Percentiles rank a stretch among this genome's conserved stretches.
Conservation (phyloP, 1,139 yeast species). For the Suhomyces bokatorum region DNA sequence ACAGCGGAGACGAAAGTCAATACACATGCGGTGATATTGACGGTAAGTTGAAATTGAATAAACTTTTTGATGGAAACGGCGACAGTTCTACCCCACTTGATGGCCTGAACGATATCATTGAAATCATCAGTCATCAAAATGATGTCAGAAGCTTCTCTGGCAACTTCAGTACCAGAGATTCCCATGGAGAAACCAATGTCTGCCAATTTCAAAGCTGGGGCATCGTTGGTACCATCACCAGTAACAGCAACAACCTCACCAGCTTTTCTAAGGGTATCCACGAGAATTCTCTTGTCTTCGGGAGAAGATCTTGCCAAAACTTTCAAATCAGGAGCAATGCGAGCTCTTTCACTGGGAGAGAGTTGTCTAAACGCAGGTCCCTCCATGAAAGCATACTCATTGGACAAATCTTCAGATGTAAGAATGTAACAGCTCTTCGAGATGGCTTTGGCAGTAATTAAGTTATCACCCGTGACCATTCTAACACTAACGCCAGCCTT, state of each 20-base stretch:
- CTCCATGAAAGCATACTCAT: slow-evolving; percentile 75
- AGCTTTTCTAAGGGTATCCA: slow-evolving; percentile 72
- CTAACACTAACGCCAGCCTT: slow-evolving; percentile 91
- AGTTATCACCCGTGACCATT: slow-evolving; percentile 97
- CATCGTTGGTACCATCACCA: slow-evolving; percentile 97
- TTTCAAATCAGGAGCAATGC: slow-evolving; percentile 67
- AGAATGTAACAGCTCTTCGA: slow-evolving; percentile 84
- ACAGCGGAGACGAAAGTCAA: slow-evolving; percentile 94
- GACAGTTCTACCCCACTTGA: slow-evolving; percentile 98
- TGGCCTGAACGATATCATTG: slow-evolving; percentile 94
- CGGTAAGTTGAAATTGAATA: slow-evolving; percentile 94
- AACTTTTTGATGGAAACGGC: slow-evolving; percentile 92
- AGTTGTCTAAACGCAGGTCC: slow-evolving; percentile 86
- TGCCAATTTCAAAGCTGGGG: slow-evolving; percentile 89
- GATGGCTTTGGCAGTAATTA: slow-evolving; percentile 87
- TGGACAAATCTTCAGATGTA: slow-evolving; percentile 50
- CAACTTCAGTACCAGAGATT: slow-evolving; percentile 90
- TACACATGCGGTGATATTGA: slow-evolving; percentile 91
- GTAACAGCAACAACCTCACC: slow-evolving; percentile 98
- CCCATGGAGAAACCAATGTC: slow-evolving; percentile 97
- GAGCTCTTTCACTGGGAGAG: slow-evolving; percentile 53
- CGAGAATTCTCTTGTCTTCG: slow-evolving; percentile 86
- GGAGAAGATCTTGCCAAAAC: slow-evolving; percentile 95
- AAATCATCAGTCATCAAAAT: slow-evolving; percentile 95
- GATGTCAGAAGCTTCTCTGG: slow-evolving; percentile 93